phyloP scores from a whole-genome alignment of 345 rosid species.

The Punica granatum region DNA sequence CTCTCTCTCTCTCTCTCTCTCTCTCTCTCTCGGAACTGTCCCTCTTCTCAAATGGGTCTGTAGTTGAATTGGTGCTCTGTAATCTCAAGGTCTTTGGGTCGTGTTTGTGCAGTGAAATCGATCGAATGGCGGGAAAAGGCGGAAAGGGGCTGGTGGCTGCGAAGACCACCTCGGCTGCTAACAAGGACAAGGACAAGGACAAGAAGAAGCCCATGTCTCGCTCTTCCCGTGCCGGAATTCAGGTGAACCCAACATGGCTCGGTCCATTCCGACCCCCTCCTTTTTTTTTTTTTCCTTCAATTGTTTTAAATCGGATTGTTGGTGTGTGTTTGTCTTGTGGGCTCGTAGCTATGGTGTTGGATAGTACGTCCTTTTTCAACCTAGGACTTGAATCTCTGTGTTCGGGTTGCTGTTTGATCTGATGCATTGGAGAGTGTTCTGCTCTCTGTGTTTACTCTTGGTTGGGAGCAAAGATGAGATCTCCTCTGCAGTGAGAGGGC shows the following conservation, averaged over 20 bases:
- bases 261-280: no score
- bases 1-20: neutral
- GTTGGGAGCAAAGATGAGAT: neutral
- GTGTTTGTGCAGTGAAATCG: neutral
- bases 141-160: conserved; percentile 76
- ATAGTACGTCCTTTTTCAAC: no score
- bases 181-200: conserved; percentile 71
- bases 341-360: no score
- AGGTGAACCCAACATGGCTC: conserved; percentile 28
- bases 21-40: neutral
- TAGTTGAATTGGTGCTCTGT: neutral
- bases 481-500: neutral
- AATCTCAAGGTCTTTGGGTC: neutral
- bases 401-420: neutral
- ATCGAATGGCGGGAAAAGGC: conserved; percentile 81
- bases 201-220: conserved; percentile 85
- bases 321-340: no score
- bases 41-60: conserved; percentile 4
- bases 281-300: no score
- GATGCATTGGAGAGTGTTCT: neutral
- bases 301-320: no score
- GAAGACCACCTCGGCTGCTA: conserved; percentile 73
- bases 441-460: neutral
- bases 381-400: no score
- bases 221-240: conserved; percentile 91